Conservation (phyloP, 164 flowering plant genomes). For the Tetrastigma voinierianum region DNA sequence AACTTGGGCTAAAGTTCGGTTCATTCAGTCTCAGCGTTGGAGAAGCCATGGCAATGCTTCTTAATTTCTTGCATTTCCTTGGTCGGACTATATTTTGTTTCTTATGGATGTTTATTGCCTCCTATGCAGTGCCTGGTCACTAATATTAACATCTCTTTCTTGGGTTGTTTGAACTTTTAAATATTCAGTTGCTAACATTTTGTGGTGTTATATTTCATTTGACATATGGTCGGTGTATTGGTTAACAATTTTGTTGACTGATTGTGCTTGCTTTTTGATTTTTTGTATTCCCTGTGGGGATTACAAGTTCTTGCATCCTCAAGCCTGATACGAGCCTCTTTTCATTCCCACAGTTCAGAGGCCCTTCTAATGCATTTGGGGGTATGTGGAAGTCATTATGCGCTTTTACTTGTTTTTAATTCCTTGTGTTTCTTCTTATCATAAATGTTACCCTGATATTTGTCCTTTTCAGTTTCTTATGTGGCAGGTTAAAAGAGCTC, state of each 20-base stretch:
- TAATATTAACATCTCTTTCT: conserved; percentile 12
- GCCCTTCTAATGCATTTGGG: conserved; percentile 9
- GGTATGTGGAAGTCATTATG: conserved; percentile 17
- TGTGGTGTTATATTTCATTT: conserved; percentile 11
- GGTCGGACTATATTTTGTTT: conserved; percentile 21
- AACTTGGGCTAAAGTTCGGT: conserved; percentile 28
- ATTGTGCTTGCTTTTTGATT: not conserved
- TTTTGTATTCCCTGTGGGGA: conserved; percentile 7
- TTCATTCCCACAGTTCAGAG: conserved; percentile 7
- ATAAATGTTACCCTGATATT: conserved; percentile 19
- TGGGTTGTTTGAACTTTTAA: conserved; percentile 8
- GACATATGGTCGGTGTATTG: not conserved
- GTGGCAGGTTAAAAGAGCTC: conserved; percentile 30
- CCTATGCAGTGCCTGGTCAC: conserved; percentile 14
- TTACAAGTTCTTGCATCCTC: conserved; percentile 2
- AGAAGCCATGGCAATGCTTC: conserved; percentile 10
- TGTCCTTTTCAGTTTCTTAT: conserved; percentile 23
- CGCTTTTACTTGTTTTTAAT: not conserved
- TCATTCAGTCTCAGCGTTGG: conserved; percentile 11
- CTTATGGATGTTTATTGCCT: conserved; percentile 19
- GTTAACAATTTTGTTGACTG: conserved; percentile 10
- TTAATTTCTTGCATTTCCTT: conserved; percentile 1
- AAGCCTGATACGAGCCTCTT: conserved; percentile 16
- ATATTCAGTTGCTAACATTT: conserved; percentile 25
- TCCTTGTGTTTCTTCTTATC: not conserved